Base-by-base conservation (phyloP, 192 early-diverging fungal species). In the Coemansia furcata region DNA sequence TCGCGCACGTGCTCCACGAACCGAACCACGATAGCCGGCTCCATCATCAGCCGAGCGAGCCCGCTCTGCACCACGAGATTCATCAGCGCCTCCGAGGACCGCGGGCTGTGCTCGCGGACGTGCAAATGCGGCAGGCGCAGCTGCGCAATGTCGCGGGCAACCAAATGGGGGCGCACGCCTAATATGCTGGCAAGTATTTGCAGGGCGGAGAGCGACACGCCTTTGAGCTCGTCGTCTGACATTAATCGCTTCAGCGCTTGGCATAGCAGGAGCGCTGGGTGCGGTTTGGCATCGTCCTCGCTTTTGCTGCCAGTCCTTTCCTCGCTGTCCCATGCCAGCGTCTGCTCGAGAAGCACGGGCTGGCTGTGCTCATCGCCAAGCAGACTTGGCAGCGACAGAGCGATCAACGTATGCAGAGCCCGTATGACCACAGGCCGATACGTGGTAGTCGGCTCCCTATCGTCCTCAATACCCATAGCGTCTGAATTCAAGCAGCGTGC, bases 21-120 rank as follows among this genome's bases (percentile, higher is more conserved):
- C n/a, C 35, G 23, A 9, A 7, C 58, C 15, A 80, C 30, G 29
- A 74, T 35, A 11, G 6, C 47, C 1, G 72, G 72, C 32, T 80
- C 72, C 7, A 74, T 63, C 42, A 80, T 29, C 62, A 80, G 42
- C 11, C 43, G 36, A 8, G 57, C 38, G 3, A 71, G 12, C 23
- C 78, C 78, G 1, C 54, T 55, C 21, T 66, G 58, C 37, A 80
- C 65, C 3, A 63, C 72, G 63, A 73, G 32, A 9, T 72, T 68
- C 65, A 69, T 59, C 40, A 80, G 38, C 19, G 72, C 60, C 21
- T 80, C 78, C 44, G 42, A 65, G 23, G 78, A 80, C 42, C 62
- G 62, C 44, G 78, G 72, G 29, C 65, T 74, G 52, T 65, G 67
- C 33, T 69, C 65, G 30, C 77, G 77, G 19, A 68, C 44, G 7